Evolutionary conservation across 768 basidiomycete species (phyloP).

Genomic region (Lactifluus rugatus): DNA sequence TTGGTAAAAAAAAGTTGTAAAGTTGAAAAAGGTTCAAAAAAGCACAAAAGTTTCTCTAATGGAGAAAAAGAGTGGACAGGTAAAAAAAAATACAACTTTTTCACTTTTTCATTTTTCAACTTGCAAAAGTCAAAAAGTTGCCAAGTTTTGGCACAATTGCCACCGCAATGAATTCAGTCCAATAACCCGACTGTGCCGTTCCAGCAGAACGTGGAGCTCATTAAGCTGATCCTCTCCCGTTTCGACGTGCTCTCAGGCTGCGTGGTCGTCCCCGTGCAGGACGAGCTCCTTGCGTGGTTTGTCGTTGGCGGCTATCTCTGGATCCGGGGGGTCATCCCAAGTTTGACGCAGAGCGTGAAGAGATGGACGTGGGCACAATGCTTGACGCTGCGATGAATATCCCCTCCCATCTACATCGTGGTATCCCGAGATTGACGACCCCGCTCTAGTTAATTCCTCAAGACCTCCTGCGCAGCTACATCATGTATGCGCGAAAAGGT

Average conservation of each 20-base stretch:
- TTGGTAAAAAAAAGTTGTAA: too few relatives aligned
- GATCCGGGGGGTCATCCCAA: slow-evolving; percentile 91
- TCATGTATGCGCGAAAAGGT: slow-evolving; percentile 98
- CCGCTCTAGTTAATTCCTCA: slow-evolving; percentile 80
- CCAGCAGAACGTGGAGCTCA: slow-evolving; percentile 96
- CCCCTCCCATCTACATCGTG: background rate
- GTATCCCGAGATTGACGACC: background rate
- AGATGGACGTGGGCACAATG: slow-evolving; percentile 85
- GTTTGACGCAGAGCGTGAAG: slow-evolving; percentile 79
- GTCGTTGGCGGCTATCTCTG: slow-evolving; percentile 96
- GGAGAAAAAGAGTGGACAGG: too few relatives aligned
- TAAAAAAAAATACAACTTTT: too few relatives aligned
- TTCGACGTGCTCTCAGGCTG: slow-evolving; percentile 98
- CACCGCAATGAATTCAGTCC: slow-evolving; percentile 95
- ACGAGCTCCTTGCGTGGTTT: slow-evolving; percentile 91
- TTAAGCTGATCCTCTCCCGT: slow-evolving; percentile 94
- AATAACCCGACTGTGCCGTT: slow-evolving; percentile 99
- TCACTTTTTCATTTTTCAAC: too few relatives aligned
- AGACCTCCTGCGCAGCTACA: slow-evolving; percentile 92
- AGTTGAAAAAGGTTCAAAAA: too few relatives aligned
- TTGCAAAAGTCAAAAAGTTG: too few relatives aligned
- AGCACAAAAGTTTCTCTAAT: too few relatives aligned
- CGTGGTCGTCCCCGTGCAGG: slow-evolving; percentile 94
- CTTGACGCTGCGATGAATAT: slow-evolving; percentile 80
- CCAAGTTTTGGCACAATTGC: too few relatives aligned